Evolutionary conservation across 805 yeast species (phyloP).

Genomic region (Ogataea ganodermae): DNA sequence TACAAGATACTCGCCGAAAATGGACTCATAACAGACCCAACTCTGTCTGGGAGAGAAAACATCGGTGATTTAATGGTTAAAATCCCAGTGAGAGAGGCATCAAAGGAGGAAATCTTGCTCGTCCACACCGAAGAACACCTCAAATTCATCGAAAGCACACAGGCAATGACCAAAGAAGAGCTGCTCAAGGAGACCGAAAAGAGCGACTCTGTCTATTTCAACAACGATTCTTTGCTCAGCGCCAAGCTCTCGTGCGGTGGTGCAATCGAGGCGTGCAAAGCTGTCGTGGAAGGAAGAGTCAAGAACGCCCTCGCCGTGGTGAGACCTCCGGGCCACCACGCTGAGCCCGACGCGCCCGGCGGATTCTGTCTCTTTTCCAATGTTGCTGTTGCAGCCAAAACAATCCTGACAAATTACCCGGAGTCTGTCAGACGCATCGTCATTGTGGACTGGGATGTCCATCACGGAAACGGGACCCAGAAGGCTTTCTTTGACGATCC

Average conservation of each 20-base stretch:
- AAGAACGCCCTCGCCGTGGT: conserved; percentile 93
- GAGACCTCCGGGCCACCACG: conserved; percentile 99
- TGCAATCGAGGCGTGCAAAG: conserved; percentile 91
- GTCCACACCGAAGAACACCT: conserved; percentile 87
- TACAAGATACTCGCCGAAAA: conserved; percentile 93
- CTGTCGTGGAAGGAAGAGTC: conserved; percentile 90
- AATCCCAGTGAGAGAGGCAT: conserved; percentile 88
- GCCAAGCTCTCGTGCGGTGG: conserved; percentile 97
- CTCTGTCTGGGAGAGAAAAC: conserved; percentile 67
- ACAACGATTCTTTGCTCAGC: conserved; percentile 82
- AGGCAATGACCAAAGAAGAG: conserved; percentile 73
- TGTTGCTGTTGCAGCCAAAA: conserved; percentile 95
- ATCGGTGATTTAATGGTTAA: conserved; percentile 87
- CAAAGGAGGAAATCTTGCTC: conserved; percentile 76
- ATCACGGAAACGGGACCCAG: conserved; percentile 99
- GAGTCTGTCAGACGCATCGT: conserved; percentile 83
- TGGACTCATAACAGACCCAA: conserved; percentile 81
- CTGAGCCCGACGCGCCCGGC: conserved; percentile 96
- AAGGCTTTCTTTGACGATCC: conserved; percentile 88
- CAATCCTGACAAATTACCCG: conserved; percentile 78
- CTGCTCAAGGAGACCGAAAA: conserved; percentile 80
- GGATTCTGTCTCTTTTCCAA: conserved; percentile 96
- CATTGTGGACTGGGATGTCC: conserved; percentile 96
- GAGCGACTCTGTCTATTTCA: conserved; percentile 94
- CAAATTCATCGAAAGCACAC: conserved; percentile 72